phyloP scores from a whole-genome alignment of 2,329 filamentous ascomycete genomes.

The Trichoderma pleuroti region DNA sequence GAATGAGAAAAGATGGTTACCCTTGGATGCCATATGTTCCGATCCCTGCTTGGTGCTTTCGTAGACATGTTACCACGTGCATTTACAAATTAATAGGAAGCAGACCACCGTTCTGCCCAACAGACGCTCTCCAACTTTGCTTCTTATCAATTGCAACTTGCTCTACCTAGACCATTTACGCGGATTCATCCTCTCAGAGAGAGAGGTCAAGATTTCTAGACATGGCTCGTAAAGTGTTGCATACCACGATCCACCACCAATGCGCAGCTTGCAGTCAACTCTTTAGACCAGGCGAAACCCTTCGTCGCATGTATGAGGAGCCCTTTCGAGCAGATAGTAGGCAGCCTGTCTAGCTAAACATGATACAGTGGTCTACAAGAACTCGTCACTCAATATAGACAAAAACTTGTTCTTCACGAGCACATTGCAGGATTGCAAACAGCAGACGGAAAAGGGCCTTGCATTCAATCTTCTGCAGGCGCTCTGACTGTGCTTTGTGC shows the following conservation, averaged over 20 bases:
- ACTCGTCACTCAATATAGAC: neutral
- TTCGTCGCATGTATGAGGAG: neutral
- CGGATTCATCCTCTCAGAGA: neutral
- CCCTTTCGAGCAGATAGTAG: neutral
- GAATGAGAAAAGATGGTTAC: neutral
- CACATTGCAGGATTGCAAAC: neutral
- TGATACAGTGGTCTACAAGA: neutral
- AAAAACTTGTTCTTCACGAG: neutral
- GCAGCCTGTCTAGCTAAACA: neutral
- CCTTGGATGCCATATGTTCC: neutral
- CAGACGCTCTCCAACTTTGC: neutral
- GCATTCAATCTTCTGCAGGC: neutral
- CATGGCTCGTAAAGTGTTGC: neutral
- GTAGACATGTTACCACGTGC: neutral
- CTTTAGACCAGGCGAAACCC: neutral
- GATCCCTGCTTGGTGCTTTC: neutral
- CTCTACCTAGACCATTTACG: neutral
- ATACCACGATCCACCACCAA: neutral
- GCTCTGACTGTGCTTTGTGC: neutral
- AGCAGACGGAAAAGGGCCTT: neutral
- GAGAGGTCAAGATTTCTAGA: neutral
- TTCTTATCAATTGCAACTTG: neutral
- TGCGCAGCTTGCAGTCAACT: constrained; percentile 10
- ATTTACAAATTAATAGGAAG: neutral
- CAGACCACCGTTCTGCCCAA: neutral